These are phyloP conservation scores for Quercus phellos DNA, from an alignment of 331 rosid species.

Conservation along the genomic window DNA sequence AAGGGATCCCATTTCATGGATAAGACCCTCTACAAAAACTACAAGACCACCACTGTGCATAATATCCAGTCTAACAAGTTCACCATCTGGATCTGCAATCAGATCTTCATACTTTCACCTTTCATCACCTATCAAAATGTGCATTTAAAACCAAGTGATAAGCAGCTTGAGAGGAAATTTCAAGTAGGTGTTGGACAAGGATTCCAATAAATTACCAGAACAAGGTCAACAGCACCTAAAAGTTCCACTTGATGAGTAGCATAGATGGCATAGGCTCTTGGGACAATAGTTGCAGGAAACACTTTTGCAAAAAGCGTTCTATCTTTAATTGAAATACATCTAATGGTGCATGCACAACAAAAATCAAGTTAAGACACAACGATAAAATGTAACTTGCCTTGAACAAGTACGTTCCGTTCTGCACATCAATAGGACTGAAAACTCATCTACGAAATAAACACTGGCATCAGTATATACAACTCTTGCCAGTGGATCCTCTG, in stretches of 20 bases:
- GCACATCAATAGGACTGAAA: too few relatives aligned
- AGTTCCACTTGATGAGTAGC: conserved; percentile 86
- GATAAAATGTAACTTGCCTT: conserved; percentile 46
- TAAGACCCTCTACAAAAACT: conserved; percentile 93
- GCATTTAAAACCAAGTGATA: neutral
- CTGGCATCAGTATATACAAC: conserved; percentile 47
- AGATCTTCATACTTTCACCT: conserved; percentile 62
- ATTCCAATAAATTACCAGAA: conserved; percentile 43
- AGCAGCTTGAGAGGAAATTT: neutral
- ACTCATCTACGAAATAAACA: too few relatives aligned
- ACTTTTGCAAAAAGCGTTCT: conserved; percentile 46
- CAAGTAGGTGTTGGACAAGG: neutral
- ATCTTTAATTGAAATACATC: conserved; percentile 63
- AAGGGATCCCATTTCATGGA: conserved; percentile 93
- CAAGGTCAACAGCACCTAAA: conserved; percentile 68
- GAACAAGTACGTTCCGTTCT: conserved; percentile 14
- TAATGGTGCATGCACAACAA: conserved; percentile 83
- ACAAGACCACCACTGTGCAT: conserved; percentile 55
- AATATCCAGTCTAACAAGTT: too few relatives aligned
- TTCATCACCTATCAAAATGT: conserved; percentile 53
- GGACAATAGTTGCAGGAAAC: conserved; percentile 63
- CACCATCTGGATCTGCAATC: conserved; percentile 25
- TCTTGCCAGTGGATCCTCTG: conserved; percentile 82
- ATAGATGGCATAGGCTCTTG: conserved; percentile 65
- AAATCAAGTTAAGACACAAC: conserved; percentile 67